Percentiles rank a stretch among this genome's conserved stretches.
Conservation (phyloP, 805 yeast species). For the Priceomyces fermenticarens region DNA sequence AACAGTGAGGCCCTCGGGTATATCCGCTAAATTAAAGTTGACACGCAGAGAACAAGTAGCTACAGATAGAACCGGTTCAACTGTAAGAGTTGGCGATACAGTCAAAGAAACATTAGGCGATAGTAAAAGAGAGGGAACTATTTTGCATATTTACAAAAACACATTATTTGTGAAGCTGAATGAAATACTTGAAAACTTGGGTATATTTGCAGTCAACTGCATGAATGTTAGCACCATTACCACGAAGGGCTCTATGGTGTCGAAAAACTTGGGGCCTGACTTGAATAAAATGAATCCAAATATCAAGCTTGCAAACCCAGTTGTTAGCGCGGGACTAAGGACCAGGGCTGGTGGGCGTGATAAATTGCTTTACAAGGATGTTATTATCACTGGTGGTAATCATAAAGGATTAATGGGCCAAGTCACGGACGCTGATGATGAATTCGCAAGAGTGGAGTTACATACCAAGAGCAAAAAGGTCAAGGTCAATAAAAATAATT, state of each 20-base stretch:
- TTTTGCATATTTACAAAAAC: conserved; percentile 81
- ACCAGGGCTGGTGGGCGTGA: conserved; percentile 72
- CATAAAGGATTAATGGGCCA: conserved; percentile 94
- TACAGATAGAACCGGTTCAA: conserved; percentile 81
- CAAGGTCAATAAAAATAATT: conserved; percentile 74
- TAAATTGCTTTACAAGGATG: conserved; percentile 76
- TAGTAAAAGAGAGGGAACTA: conserved; percentile 77
- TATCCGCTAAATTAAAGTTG: conserved; percentile 69
- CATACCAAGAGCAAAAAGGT: conserved; percentile 89
- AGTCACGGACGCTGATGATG: conserved; percentile 90
- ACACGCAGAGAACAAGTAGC: conserved; percentile 72
- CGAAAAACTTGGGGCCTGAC: conserved; percentile 59
- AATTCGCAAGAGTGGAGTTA: conserved; percentile 85
- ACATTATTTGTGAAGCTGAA: conserved; percentile 77
- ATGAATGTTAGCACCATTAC: conserved; percentile 78
- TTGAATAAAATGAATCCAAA: conserved; percentile 86
- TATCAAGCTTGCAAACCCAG: conserved; percentile 56
- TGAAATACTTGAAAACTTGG: conserved; percentile 78
- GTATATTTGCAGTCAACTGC: conserved; percentile 81
- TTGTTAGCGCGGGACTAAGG: conserved; percentile 41
- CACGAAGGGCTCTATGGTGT: conserved; percentile 69
- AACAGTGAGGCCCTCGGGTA: conserved; percentile 74
- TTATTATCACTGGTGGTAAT: conserved; percentile 84
- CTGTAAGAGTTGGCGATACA: conserved; percentile 85
- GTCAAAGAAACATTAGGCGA: conserved; percentile 76